Evolutionary conservation across 148 eudicot genomes (phyloP).

Genomic region (Vaccinium corymbosum): DNA sequence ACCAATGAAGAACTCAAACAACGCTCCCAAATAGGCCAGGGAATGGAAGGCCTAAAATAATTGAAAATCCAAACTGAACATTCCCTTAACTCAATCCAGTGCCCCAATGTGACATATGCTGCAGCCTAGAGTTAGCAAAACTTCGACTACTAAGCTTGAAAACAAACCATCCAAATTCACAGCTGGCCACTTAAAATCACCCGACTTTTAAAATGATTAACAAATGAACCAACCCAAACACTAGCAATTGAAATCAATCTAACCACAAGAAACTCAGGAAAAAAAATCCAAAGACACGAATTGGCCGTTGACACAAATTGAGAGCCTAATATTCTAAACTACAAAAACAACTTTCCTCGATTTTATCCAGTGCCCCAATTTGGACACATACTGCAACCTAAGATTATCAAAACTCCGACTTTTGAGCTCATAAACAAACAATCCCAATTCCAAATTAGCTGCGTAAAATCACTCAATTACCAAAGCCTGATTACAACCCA

Average conservation of each 20-base stretch:
- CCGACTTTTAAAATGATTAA: too few relatives aligned
- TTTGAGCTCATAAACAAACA: background rate
- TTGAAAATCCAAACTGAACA: background rate
- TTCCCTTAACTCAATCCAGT: background rate
- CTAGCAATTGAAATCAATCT: background rate
- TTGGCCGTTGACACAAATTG: background rate
- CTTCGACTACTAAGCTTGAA: background rate
- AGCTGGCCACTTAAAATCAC: too few relatives aligned
- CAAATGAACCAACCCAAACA: background rate
- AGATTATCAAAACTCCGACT: background rate
- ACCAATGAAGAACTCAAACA: background rate
- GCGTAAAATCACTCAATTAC: background rate
- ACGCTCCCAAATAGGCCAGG: too few relatives aligned
- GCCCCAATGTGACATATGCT: background rate
- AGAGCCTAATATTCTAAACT: background rate
- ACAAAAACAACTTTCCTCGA: background rate
- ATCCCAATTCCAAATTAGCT: background rate
- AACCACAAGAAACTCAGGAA: background rate
- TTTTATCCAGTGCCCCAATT: background rate
- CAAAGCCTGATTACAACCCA: too few relatives aligned
- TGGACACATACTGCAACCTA: background rate
- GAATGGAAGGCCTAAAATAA: too few relatives aligned
- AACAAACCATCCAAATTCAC: background rate
- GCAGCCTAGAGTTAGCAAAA: background rate
- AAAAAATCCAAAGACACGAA: background rate